Percentiles rank a stretch among this genome's conserved stretches.
Evolutionary conservation across 2,329 filamentous ascomycete species (phyloP).

Genomic region (Magnaporthales sp.): DNA sequence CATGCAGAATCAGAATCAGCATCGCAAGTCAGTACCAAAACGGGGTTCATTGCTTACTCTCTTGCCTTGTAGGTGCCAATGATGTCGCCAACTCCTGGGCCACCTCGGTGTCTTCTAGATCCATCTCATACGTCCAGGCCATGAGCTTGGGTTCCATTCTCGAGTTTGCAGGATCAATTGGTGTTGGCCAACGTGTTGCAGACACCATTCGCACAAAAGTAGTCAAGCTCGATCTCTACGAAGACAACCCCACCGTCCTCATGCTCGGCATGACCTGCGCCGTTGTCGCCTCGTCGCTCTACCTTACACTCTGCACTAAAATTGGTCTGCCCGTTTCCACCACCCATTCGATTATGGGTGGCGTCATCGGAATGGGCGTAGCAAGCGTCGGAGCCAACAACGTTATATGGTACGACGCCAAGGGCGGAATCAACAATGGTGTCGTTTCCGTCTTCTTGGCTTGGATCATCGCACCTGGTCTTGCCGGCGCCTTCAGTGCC

Average conservation of each 20-base stretch:
- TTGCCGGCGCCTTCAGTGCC: constrained; percentile 43
- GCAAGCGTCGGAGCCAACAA: constrained; percentile 41
- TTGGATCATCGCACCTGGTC: constrained; percentile 50
- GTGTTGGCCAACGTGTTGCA: constrained; percentile 51
- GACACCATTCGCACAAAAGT: constrained; percentile 55
- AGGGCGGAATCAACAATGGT: constrained; percentile 30
- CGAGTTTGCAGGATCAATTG: constrained; percentile 53
- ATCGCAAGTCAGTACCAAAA: neutral
- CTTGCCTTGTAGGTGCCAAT: constrained; percentile 28
- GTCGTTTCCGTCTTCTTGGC: constrained; percentile 53
- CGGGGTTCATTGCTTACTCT: constrained; percentile 4
- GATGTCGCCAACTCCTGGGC: constrained; percentile 74
- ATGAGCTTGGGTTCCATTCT: constrained; percentile 49
- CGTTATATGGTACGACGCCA: constrained; percentile 43
- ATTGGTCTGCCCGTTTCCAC: constrained; percentile 51
- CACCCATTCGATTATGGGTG: constrained; percentile 52
- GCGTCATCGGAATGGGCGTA: constrained; percentile 51
- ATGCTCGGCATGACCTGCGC: constrained; percentile 53
- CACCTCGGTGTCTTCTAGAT: constrained; percentile 63
- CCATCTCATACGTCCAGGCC: constrained; percentile 51
- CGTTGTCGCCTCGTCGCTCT: constrained; percentile 41
- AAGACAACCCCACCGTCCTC: constrained; percentile 37
- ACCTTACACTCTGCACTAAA: constrained; percentile 47
- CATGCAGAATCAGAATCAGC: neutral
- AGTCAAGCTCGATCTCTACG: constrained; percentile 39